Evolutionary conservation across 2,329 filamentous ascomycete species (phyloP).

Genomic region (Plectosphaerella cucumerina): DNA sequence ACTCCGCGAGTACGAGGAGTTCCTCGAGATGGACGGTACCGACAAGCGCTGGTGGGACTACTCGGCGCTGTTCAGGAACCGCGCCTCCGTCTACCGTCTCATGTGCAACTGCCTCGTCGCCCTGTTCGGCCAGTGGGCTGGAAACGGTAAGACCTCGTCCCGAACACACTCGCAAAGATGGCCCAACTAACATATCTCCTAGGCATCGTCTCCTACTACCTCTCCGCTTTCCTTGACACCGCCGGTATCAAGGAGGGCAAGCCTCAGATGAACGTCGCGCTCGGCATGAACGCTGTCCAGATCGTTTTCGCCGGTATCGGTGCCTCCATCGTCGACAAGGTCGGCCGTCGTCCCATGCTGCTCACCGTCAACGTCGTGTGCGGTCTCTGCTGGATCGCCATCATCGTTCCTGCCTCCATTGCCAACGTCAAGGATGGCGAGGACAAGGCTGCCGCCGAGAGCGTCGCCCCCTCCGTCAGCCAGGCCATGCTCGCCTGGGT

Average conservation of each 20-base stretch:
- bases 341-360: constrained; percentile 49
- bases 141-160: constrained; percentile 24
- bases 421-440: constrained; percentile 24
- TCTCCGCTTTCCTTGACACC: constrained; percentile 42
- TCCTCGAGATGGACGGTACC: constrained; percentile 35
- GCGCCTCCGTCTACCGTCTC: constrained; percentile 38
- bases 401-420: constrained; percentile 39
- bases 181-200: neutral
- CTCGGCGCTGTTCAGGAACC: constrained; percentile 35
- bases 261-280: constrained; percentile 42
- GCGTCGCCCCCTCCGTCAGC: constrained; percentile 25
- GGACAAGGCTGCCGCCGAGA: constrained; percentile 7
- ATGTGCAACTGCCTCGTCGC: constrained; percentile 38
- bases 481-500: constrained; percentile 45
- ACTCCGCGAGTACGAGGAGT: constrained; percentile 37
- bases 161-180: neutral
- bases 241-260: constrained; percentile 35
- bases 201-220: constrained; percentile 39
- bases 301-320: constrained; percentile 45
- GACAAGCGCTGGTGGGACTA: constrained; percentile 47
- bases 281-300: constrained; percentile 47
- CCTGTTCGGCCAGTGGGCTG: constrained; percentile 43
- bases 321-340: constrained; percentile 41
- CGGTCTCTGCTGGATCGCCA: constrained; percentile 42
- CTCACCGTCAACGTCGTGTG: constrained; percentile 21